Conservation (phyloP, 768 basidiomycete species). For the Hygrophorus russula region DNA sequence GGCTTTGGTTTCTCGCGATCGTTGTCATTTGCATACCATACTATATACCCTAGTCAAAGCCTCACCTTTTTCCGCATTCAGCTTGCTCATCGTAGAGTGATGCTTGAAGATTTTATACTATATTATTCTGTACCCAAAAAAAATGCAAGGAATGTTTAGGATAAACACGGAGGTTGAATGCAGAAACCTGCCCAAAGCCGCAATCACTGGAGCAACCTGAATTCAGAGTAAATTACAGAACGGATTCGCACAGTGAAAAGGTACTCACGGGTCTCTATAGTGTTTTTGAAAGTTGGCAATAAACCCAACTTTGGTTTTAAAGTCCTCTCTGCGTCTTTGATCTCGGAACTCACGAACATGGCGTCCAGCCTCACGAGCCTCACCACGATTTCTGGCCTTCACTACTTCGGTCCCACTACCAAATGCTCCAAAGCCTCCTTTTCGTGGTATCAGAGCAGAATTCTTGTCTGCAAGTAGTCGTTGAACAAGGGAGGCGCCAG, state of each 20-base stretch:
- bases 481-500: conserved; percentile 68
- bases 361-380: conserved; percentile 85
- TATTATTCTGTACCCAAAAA: too few relatives aligned
- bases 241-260: conserved; percentile 16
- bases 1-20: conserved; percentile 17
- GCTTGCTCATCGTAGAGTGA: not conserved
- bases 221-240: too few relatives aligned
- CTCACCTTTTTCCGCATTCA: conserved; percentile 5
- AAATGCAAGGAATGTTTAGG: too few relatives aligned
- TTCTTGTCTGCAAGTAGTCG: conserved; percentile 73
- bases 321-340: conserved; percentile 64
- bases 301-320: conserved; percentile 76
- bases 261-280: conserved; percentile 63
- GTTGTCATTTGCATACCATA: conserved; percentile 7
- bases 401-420: conserved; percentile 76
- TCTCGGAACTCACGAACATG: conserved; percentile 81
- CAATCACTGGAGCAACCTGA: too few relatives aligned
- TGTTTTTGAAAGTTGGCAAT: conserved; percentile 84
- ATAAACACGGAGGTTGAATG: too few relatives aligned
- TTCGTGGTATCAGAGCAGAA: conserved; percentile 72
- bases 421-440: conserved; percentile 80
- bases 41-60: not conserved
- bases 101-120: not conserved
- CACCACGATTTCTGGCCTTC: conserved; percentile 88
- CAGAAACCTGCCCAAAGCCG: too few relatives aligned